Base-by-base conservation (phyloP, 2,329 filamentous ascomycete species). In the Daldinia sp. region DNA sequence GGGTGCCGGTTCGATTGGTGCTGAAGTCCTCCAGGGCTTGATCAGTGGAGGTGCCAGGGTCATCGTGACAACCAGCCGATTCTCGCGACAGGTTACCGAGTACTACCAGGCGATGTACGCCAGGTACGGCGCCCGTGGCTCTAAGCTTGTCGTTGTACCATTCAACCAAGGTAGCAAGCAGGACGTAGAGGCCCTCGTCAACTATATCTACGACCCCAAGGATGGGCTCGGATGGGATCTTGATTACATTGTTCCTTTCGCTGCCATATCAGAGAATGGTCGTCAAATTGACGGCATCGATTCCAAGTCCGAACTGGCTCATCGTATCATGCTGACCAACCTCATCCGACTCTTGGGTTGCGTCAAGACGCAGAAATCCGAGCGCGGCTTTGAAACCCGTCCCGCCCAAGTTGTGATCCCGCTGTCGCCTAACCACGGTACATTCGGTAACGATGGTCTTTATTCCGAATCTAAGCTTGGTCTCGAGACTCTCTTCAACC, bases 111-210 rank as follows among this genome's bases (percentile, higher is more conserved):
- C 93, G 59, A 98, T 99, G 91, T 99, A 99, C 79, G 91, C 94
- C 66, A 91, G 94, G 64, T 97, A 91, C 73, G 95, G 95, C 73
- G 92, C 93, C 64, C 91, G 93, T 68, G 95, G 95, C 68, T 98
- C 95, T 60, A 94, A 98, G 81, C 90, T 99, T 58, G 93, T 99
- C 37, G 95, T 99, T 57, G 96, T 98, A 57, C 95, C 96, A 50
- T 99, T 99, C 87, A 99, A 99, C 80, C 94, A 97, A 78, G 95
- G 94, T 68, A 98, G 94, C 83, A 96, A 97, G 82, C 94, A 98
- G 78, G 95, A 99, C 76, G 92, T 97, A 32, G 93, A 98, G 77
- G 93, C 93, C 47, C 85, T 99, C 6, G 85, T 99, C 53, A 87
- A 97, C 64, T 99, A 98, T 82, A 96, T 99, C 75, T 99, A 97